Percentiles rank a stretch among this genome's conserved stretches.
Conservation (phyloP, 306 rosid species). For the Cajanus cajan region DNA sequence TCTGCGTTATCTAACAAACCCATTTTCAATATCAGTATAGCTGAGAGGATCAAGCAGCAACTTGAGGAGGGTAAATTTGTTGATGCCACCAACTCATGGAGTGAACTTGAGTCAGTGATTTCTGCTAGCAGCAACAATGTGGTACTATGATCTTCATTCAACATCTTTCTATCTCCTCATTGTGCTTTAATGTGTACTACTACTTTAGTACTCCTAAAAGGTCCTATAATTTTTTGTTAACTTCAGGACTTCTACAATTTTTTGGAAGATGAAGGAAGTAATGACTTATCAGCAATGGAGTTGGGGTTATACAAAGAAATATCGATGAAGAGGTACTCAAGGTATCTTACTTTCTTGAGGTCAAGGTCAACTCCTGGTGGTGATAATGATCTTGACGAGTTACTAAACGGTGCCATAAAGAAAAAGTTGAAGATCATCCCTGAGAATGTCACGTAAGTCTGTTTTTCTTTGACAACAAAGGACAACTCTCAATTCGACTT, state of each 20-base stretch:
- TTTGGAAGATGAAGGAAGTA: conserved; percentile 49
- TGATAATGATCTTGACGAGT: conserved; percentile 33
- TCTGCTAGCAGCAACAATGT: conserved; percentile 47
- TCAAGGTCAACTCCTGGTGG: conserved; percentile 47
- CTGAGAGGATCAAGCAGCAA: conserved; percentile 61
- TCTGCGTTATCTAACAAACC: conserved; percentile 22
- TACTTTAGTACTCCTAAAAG: not conserved
- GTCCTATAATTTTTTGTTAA: not conserved
- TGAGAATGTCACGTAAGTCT: conserved; percentile 58
- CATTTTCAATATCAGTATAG: conserved; percentile 52
- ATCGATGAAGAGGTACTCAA: conserved; percentile 44
- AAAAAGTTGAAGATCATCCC: conserved; percentile 78
- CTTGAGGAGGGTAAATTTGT: conserved; percentile 51
- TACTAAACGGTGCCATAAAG: conserved; percentile 75
- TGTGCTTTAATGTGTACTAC: not conserved
- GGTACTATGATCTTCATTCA: conserved; percentile 42
- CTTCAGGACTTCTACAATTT: conserved; percentile 80
- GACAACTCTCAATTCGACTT: not conserved
- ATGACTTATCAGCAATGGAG: conserved; percentile 24
- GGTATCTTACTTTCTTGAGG: conserved; percentile 52
- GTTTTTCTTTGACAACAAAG: not conserved
- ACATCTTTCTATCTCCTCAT: not conserved
- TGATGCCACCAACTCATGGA: conserved; percentile 69
- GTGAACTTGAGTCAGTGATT: conserved; percentile 50
- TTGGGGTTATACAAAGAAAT: conserved; percentile 26